These are phyloP conservation scores for Stephania yunnanensis DNA, from an alignment of 164 flowering plant species.

Conservation along the genomic window DNA sequence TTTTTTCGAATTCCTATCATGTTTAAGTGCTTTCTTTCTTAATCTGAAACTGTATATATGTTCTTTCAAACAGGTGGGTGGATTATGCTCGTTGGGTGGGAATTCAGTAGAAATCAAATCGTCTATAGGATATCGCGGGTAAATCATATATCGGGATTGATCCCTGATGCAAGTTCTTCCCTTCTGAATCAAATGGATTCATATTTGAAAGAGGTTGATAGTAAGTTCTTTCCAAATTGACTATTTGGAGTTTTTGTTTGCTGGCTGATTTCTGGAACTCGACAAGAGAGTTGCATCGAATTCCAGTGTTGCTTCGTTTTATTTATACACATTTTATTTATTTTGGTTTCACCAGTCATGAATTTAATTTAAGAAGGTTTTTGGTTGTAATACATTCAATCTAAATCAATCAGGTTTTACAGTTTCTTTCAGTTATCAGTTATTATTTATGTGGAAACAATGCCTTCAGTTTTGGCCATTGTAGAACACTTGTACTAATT, in stretches of 20 bases:
- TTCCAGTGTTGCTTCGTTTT: neutral
- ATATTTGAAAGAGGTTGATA: too few species aligned
- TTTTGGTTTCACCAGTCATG: too few species aligned
- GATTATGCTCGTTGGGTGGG: constrained; percentile 90
- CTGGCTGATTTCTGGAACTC: neutral
- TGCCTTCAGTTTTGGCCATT: too few species aligned
- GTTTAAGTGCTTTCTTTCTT: neutral
- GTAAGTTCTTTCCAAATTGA: too few species aligned
- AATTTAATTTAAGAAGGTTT: neutral
- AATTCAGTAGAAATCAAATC: constrained; percentile 47
- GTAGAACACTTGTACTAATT: too few species aligned
- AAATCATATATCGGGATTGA: neutral
- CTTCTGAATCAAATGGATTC: too few species aligned
- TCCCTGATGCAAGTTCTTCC: too few species aligned
- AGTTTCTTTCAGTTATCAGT: neutral
- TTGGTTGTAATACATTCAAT: neutral
- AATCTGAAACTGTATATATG: neutral
- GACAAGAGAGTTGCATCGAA: neutral
- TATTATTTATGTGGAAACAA: neutral
- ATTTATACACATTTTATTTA: too few species aligned
- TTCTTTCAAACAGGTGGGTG: constrained; percentile 71
- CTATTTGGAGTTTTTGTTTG: neutral
- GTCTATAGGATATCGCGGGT: constrained; percentile 21
- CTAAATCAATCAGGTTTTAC: neutral
- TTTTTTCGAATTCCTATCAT: neutral